Evolutionary conservation across 176 grass and related monocot species (phyloP), one percentile per base, ranked within the genome.

Genomic region (Avena eriantha): DNA sequence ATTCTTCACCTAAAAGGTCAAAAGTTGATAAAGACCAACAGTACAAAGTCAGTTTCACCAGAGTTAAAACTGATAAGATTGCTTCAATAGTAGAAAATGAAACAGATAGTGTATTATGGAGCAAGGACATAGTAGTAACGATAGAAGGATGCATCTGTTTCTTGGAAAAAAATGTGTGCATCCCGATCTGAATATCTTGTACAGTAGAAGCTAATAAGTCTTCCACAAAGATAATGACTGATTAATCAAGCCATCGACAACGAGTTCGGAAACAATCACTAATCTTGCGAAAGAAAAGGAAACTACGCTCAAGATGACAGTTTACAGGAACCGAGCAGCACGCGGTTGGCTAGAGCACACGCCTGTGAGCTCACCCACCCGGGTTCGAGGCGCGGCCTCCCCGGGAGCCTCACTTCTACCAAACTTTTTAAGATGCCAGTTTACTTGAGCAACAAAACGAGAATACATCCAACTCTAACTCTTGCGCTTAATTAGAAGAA

Each of bases 221-320:
- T 48, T 73, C 43, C 43, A 24, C n/a, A 73, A 48, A 48, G 43
- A 49, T 73, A 73, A 73, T 48, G 43, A 16, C 43, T 15, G n/a
- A 26, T 73, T 72, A 72, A 46, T 72, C 41, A 71, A 71, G 48
- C 70, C 43, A 73, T 73, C 5, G 24, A 73, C n/a, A 73, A 46
- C 23, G 29, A 29, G 29, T 29, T 29, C n/a, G 4, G 39, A 23
- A 73, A 73, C 41, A 46, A 73, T 11, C 39, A 10, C 46, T 73
- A 72, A 72, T 72, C 39, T 23, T 23, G 39, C 19, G 21, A n/a
- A 73, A 73, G 21, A 45, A 43, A 73, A 47, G 41, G 39, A 45
- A 45, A 73, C 21, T 47, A 8, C 41, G 46, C 14, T 73, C 0
- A 73, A 45, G 21, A 73, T 47, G 69, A 11, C 69, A 22, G 35